Evolutionary conservation across 23 red algal genomes (phyloP).

Genomic region (Gracilaria gracilis): DNA sequence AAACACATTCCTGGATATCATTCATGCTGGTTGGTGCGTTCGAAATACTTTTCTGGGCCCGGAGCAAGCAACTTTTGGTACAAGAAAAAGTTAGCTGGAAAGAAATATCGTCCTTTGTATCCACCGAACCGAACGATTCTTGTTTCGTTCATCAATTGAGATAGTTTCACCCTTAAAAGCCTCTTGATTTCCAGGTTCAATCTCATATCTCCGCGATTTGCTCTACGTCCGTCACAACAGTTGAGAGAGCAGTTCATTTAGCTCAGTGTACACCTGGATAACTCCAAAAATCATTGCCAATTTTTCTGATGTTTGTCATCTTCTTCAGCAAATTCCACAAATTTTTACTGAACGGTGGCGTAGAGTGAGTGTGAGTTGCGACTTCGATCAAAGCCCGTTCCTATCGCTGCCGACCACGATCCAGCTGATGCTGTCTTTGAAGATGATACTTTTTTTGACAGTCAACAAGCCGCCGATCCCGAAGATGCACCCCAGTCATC

Average conservation of each 20-base stretch:
- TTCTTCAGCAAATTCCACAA: conserved; percentile 24
- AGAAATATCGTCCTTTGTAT: conserved; percentile 69
- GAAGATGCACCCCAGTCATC: conserved; percentile 85
- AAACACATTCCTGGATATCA: conserved; percentile 62
- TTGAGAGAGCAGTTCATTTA: neutral
- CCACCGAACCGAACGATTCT: conserved; percentile 73
- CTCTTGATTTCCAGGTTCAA: neutral
- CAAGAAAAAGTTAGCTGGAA: conserved; percentile 80
- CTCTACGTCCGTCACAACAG: neutral
- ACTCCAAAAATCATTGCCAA: neutral
- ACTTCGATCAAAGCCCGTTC: conserved; percentile 69
- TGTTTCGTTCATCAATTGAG: conserved; percentile 72
- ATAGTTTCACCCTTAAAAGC: neutral
- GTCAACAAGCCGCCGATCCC: conserved; percentile 75
- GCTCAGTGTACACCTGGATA: neutral
- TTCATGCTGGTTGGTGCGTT: conserved; percentile 84
- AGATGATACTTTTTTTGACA: conserved; percentile 68
- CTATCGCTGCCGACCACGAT: conserved; percentile 70
- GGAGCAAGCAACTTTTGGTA: conserved; percentile 84
- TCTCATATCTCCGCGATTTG: neutral
- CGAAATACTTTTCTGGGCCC: conserved; percentile 91
- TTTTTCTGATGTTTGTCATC: conserved; percentile 4
- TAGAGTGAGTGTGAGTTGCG: conserved; percentile 61
- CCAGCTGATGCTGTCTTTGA: conserved; percentile 78
- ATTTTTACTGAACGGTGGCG: conserved; percentile 19